phyloP scores from a whole-genome alignment of 345 rosid genomes.

The Syzygium aqueum region DNA sequence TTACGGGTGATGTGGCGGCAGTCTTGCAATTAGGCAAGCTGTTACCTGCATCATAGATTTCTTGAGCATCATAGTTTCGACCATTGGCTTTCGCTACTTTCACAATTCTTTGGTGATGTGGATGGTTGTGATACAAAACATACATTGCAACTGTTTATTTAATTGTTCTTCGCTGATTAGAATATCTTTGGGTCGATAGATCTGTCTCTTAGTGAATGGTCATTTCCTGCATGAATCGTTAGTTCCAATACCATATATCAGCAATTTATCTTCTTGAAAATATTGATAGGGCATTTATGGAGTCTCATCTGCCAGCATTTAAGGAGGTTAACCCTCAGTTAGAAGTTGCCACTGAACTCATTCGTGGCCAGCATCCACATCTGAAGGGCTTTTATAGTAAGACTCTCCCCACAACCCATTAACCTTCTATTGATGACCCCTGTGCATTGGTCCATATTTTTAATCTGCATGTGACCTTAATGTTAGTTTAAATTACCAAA shows the following conservation, averaged over 20 bases:
- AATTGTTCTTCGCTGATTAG: background rate
- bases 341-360: slow-evolving; percentile 61
- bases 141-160: background rate
- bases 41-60: background rate
- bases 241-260: background rate
- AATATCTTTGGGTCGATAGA: background rate
- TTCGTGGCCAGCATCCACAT: slow-evolving; percentile 77
- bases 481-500: background rate
- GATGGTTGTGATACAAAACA: background rate
- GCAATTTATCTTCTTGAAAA: background rate
- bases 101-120: background rate
- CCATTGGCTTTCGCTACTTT: background rate
- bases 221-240: background rate
- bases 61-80: background rate
- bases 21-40: background rate
- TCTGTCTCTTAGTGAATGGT: background rate
- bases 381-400: slow-evolving; percentile 79
- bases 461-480: background rate
- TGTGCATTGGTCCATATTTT: background rate
- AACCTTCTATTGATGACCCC: background rate
- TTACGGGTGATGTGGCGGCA: background rate
- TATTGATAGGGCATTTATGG: slow-evolving; percentile 70
- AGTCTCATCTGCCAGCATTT: slow-evolving; percentile 53
- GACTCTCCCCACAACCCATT: background rate
- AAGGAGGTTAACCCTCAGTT: slow-evolving; percentile 71